Conservation (phyloP, 2,329 filamentous ascomycete species). For the Epichloe sibirici region DNA sequence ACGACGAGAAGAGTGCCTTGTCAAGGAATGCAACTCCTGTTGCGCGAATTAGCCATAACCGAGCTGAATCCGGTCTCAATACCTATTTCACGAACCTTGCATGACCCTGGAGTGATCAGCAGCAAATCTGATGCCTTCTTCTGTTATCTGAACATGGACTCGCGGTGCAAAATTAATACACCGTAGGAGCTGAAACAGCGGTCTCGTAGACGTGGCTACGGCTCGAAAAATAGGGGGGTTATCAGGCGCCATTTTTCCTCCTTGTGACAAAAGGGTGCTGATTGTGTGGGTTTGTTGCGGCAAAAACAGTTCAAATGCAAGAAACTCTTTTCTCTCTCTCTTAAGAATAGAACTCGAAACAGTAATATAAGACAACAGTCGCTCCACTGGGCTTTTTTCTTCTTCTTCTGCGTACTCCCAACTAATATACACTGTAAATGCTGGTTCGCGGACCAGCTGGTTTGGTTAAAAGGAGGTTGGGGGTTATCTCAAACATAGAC, state of each 20-base stretch:
- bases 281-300: not conserved
- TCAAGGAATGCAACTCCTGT: slow-evolving; percentile 61
- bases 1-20: slow-evolving; percentile 78
- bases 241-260: slow-evolving; percentile 18
- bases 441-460: slow-evolving; percentile 6
- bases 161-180: slow-evolving; percentile 49
- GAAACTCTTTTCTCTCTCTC: not conserved
- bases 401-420: slow-evolving; percentile 13
- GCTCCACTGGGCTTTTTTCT: slow-evolving; percentile 19
- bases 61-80: not conserved
- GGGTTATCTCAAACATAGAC: slow-evolving; percentile 79
- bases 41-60: not conserved
- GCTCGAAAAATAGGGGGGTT: slow-evolving; percentile 55
- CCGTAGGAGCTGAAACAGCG: slow-evolving; percentile 51
- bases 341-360: slow-evolving; percentile 5
- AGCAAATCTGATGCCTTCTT: slow-evolving; percentile 75
- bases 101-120: slow-evolving; percentile 83
- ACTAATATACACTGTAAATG: slow-evolving; percentile 25
- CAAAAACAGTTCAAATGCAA: not conserved
- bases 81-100: slow-evolving; percentile 53
- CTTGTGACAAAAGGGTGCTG: not conserved
- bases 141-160: slow-evolving; percentile 60
- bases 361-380: slow-evolving; percentile 13
- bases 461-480: slow-evolving; percentile 8
- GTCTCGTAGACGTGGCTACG: slow-evolving; percentile 65